These are phyloP conservation scores for Nepenthes gracilis DNA, from an alignment of 148 eudicot genomes.

Conservation along the genomic window DNA sequence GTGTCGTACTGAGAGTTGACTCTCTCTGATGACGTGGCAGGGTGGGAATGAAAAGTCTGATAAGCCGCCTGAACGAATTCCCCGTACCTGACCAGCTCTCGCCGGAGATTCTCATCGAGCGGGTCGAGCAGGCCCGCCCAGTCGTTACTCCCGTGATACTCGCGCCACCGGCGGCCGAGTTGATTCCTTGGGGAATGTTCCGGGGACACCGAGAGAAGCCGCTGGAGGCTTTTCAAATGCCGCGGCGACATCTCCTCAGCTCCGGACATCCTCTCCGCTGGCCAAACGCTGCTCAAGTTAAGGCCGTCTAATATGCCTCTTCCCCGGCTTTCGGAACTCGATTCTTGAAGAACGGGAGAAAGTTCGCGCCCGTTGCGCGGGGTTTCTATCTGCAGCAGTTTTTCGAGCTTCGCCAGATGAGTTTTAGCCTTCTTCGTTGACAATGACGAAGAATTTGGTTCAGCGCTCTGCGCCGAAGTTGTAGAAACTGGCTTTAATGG, in stretches of 20 bases:
- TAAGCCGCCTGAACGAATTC: slow-evolving; percentile 95
- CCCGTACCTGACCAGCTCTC: slow-evolving; percentile 84
- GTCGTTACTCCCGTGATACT: slow-evolving; percentile 70
- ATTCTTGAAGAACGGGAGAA: not conserved
- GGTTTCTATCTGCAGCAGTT: slow-evolving; percentile 32
- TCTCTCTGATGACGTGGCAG: slow-evolving; percentile 44
- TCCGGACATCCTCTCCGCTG: slow-evolving; percentile 12
- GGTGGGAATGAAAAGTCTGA: slow-evolving; percentile 62
- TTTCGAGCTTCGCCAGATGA: slow-evolving; percentile 58
- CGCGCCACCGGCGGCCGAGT: slow-evolving; percentile 65
- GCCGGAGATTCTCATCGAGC: slow-evolving; percentile 89
- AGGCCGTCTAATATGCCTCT: slow-evolving; percentile 29
- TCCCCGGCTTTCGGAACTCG: slow-evolving; percentile 10
- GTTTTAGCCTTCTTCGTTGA: slow-evolving; percentile 23
- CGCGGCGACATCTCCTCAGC: slow-evolving; percentile 79
- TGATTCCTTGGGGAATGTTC: slow-evolving; percentile 75
- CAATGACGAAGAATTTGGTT: not conserved
- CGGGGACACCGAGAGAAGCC: slow-evolving; percentile 38
- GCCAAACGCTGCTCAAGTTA: slow-evolving; percentile 45
- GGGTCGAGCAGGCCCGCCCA: slow-evolving; percentile 93
- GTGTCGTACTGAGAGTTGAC: slow-evolving; percentile 16
- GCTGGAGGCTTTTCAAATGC: slow-evolving; percentile 48
- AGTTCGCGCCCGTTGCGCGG: not conserved
- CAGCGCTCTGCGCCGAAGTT: too few species aligned
- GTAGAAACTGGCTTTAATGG: too few species aligned